phyloP scores from a whole-genome alignment of 2,329 filamentous ascomycete genomes.

The Talaromyces albobiverticillius region DNA sequence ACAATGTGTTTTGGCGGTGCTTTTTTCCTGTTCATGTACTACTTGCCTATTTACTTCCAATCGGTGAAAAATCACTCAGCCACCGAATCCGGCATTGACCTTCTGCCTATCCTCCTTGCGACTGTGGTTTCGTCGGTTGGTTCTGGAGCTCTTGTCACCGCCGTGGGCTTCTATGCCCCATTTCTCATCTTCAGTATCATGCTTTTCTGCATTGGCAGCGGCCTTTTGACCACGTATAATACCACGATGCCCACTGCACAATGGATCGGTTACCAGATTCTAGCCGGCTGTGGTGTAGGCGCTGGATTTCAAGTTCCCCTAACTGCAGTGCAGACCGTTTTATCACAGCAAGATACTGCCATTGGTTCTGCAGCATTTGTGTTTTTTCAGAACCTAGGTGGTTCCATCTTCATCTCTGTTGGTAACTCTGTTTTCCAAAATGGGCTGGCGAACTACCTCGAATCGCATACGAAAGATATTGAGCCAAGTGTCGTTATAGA shows the following conservation, averaged over 20 bases:
- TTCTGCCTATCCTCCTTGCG: conserved; percentile 41
- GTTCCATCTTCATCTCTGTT: conserved; percentile 28
- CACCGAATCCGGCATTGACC: conserved; percentile 38
- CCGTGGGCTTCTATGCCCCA: conserved; percentile 25
- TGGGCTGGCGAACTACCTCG: conserved; percentile 21
- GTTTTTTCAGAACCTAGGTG: conserved; percentile 30
- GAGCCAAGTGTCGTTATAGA: background rate
- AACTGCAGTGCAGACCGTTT: conserved; percentile 22
- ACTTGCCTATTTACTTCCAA: conserved; percentile 51
- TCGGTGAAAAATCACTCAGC: conserved; percentile 31
- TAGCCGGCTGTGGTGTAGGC: conserved; percentile 26
- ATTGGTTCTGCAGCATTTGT: conserved; percentile 25
- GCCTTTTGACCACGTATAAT: conserved; percentile 19
- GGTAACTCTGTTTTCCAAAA: conserved; percentile 30
- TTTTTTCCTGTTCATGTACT: conserved; percentile 42
- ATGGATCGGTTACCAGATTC: conserved; percentile 33
- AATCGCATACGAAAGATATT: conserved; percentile 8
- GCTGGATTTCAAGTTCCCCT: conserved; percentile 24
- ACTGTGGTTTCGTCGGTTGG: conserved; percentile 25
- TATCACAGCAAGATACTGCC: conserved; percentile 25
- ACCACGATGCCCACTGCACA: conserved; percentile 17
- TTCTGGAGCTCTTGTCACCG: conserved; percentile 25
- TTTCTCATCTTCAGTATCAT: conserved; percentile 24
- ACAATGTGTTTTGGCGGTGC: conserved; percentile 34
- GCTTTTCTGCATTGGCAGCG: conserved; percentile 20